A percentile compares a stretch with the other conserved stretches of the same genome.
These are phyloP conservation scores for Neodidymelliopsis sp. DNA, from an alignment of 2,329 filamentous ascomycete species.

Conservation along the genomic window DNA sequence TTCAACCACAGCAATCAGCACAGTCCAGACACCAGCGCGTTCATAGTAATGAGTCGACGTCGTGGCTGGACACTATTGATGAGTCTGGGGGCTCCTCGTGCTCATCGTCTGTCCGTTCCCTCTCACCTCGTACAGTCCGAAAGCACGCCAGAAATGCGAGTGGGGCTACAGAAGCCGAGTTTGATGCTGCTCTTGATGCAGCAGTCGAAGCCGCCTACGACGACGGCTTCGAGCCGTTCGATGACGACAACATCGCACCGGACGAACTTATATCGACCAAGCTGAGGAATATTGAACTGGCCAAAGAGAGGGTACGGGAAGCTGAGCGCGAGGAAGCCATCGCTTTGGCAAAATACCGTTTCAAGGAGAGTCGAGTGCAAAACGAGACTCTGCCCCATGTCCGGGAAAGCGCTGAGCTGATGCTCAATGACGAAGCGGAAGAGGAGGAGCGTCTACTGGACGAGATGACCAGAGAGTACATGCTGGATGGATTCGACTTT, in stretches of 20 bases:
- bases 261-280: constrained; percentile 45
- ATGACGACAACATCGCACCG: constrained; percentile 53
- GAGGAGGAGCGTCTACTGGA: constrained; percentile 69
- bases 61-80: constrained; percentile 93
- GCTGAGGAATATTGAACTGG: constrained; percentile 71
- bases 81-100: constrained; percentile 81
- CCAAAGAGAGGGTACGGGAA: constrained; percentile 77
- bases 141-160: constrained; percentile 74
- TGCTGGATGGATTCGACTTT: constrained; percentile 83
- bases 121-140: constrained; percentile 74
- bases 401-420: constrained; percentile 46
- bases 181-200: constrained; percentile 91
- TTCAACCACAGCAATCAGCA: constrained; percentile 32
- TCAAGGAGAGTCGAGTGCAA: constrained; percentile 57
- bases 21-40: constrained; percentile 54
- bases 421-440: constrained; percentile 51
- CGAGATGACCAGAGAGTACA: constrained; percentile 85
- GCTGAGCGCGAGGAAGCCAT: constrained; percentile 74
- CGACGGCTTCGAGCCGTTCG: constrained; percentile 81
- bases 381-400: constrained; percentile 55
- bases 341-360: constrained; percentile 66
- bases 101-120: constrained; percentile 80
- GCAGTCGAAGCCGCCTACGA: constrained; percentile 97
- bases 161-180: constrained; percentile 83
- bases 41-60: constrained; percentile 80